Evolutionary conservation across 2,329 filamentous ascomycete species (phyloP).

Genomic region (Daldinia eschscholtzii): DNA sequence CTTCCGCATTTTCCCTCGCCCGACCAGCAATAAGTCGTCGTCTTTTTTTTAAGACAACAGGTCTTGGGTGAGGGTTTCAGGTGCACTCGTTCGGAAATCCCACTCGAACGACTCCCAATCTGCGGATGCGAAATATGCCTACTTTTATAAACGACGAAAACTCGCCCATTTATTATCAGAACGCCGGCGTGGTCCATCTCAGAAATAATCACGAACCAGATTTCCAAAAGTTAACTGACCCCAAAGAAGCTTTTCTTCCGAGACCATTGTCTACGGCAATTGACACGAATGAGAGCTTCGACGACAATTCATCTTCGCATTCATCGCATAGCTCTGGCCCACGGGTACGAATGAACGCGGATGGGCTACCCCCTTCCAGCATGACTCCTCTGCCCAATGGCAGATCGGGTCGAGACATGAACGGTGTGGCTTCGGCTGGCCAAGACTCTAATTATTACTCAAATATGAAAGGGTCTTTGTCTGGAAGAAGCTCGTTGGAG

Average conservation of each 20-base stretch:
- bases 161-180: conserved; percentile 50
- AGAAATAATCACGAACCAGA: conserved; percentile 49
- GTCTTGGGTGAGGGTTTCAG: conserved; percentile 40
- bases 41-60: conserved; percentile 16
- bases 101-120: conserved; percentile 23
- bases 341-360: conserved; percentile 59
- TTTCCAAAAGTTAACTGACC: conserved; percentile 47
- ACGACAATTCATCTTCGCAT: conserved; percentile 67
- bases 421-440: conserved; percentile 53
- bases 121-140: conserved; percentile 59
- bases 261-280: conserved; percentile 52
- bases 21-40: conserved; percentile 15
- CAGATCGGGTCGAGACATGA: conserved; percentile 57
- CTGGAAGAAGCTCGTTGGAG: conserved; percentile 28
- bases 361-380: conserved; percentile 62
- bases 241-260: conserved; percentile 51
- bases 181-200: conserved; percentile 51
- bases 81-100: conserved; percentile 29
- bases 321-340: conserved; percentile 65
- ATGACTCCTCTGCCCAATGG: conserved; percentile 72
- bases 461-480: conserved; percentile 41
- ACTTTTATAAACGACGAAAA: conserved; percentile 64
- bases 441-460: conserved; percentile 53
- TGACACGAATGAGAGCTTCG: conserved; percentile 63
- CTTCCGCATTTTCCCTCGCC: conserved; percentile 35